Conservation (phyloP, 2,329 filamentous ascomycete species). For the Botrytis deweyae region DNA sequence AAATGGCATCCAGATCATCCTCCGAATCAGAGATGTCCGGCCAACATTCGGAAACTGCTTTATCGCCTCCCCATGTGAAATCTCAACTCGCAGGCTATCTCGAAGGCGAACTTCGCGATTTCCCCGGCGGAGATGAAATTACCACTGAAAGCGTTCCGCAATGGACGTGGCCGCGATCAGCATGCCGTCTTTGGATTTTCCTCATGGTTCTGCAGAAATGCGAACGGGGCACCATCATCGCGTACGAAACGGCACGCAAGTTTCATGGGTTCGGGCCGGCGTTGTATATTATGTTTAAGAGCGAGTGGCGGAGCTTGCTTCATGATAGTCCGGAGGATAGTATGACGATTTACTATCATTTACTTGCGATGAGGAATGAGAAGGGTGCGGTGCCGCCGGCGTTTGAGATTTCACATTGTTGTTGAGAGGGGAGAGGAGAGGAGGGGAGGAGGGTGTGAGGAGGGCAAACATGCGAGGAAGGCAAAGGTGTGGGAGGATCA, state of each 20-base stretch:
- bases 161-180: not conserved
- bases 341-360: not conserved
- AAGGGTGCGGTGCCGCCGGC: not conserved
- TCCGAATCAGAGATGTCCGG: not conserved
- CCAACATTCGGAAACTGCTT: not conserved
- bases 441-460: too few species aligned
- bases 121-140: not conserved
- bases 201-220: not conserved
- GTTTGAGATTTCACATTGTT: not conserved
- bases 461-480: accelerated
- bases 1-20: not conserved
- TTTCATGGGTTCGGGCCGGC: not conserved
- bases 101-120: not conserved
- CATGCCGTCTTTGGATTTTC: not conserved
- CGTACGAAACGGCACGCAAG: not conserved
- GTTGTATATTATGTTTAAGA: not conserved
- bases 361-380: not conserved
- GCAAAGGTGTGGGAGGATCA: not conserved
- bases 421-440: not conserved
- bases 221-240: not conserved
- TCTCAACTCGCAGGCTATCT: not conserved
- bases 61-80: not conserved
- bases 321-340: not conserved
- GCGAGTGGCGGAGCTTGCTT: not conserved
- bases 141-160: not conserved